phyloP scores from a whole-genome alignment of 2,329 filamentous ascomycete genomes.

The Cladosporium austrohemisphaericum region DNA sequence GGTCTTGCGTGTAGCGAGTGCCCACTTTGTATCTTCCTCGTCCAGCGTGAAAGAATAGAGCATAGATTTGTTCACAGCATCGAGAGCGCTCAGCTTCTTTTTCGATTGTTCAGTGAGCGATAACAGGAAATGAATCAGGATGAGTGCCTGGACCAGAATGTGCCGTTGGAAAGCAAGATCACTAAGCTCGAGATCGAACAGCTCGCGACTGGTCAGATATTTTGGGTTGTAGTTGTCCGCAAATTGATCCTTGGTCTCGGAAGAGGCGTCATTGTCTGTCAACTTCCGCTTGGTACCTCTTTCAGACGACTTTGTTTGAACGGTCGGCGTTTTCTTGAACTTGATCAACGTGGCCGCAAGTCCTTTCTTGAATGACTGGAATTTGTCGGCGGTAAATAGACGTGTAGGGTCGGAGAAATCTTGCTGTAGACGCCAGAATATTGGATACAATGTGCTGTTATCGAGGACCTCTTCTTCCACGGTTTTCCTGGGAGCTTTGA shows the following conservation, averaged over 20 bases:
- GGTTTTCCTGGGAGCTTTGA: slow-evolving; percentile 23
- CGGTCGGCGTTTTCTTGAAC: slow-evolving; percentile 67
- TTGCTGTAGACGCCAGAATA: slow-evolving; percentile 91
- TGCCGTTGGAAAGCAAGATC: slow-evolving; percentile 92
- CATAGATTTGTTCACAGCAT: slow-evolving; percentile 72
- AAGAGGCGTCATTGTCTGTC: slow-evolving; percentile 14
- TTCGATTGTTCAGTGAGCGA: slow-evolving; percentile 80
- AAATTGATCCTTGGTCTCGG: slow-evolving; percentile 43
- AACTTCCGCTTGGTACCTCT: slow-evolving; percentile 66
- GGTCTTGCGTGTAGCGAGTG: slow-evolving; percentile 66
- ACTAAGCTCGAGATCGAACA: slow-evolving; percentile 95
- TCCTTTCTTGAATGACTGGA: slow-evolving; percentile 61
- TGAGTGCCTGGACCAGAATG: slow-evolving; percentile 90
- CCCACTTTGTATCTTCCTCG: slow-evolving; percentile 88
- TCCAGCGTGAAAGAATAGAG: slow-evolving; percentile 72
- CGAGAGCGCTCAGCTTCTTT: slow-evolving; percentile 67
- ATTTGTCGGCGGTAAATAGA: slow-evolving; percentile 67
- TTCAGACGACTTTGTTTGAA: slow-evolving; percentile 68
- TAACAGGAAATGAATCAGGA: slow-evolving; percentile 91
- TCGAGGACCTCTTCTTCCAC: slow-evolving; percentile 53
- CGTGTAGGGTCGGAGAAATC: slow-evolving; percentile 86
- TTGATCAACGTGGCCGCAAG: slow-evolving; percentile 63
- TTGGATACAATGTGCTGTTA: slow-evolving; percentile 73
- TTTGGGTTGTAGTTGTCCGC: slow-evolving; percentile 88
- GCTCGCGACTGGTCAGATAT: slow-evolving; percentile 92